These are phyloP conservation scores for Phytophthora pluvialis DNA, from an alignment of 352 stramenopile species.

Conservation along the genomic window DNA sequence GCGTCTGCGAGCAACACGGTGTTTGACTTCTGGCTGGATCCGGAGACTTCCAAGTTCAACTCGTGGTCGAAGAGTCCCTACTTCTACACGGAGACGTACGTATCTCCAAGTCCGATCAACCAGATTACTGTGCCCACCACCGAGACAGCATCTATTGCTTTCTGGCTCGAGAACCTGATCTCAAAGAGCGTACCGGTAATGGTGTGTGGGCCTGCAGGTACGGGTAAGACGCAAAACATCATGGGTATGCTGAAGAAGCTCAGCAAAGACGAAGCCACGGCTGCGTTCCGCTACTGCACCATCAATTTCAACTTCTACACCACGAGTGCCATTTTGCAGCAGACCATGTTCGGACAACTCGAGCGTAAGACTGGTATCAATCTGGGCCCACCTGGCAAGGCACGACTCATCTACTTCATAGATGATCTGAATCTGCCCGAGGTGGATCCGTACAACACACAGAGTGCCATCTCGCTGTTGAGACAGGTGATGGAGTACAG, in stretches of 20 bases:
- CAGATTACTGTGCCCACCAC: conserved; percentile 94
- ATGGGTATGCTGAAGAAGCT: conserved; percentile 95
- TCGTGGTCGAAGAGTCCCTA: conserved; percentile 96
- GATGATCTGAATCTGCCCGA: conserved; percentile 97
- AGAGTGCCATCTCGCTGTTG: conserved; percentile 94
- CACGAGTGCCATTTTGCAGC: conserved; percentile 92
- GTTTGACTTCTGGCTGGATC: conserved; percentile 98
- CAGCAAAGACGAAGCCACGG: conserved; percentile 83
- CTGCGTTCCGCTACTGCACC: conserved; percentile 87
- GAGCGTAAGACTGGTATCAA: conserved; percentile 96
- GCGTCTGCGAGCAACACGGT: conserved; percentile 93
- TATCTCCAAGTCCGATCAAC: conserved; percentile 86
- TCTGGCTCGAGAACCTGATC: conserved; percentile 96
- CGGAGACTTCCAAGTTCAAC: conserved; percentile 91
- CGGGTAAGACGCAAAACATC: conserved; percentile 95
- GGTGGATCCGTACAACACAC: conserved; percentile 96
- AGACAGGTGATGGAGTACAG: conserved; percentile 97
- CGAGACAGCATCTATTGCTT: conserved; percentile 95
- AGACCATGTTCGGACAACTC: conserved; percentile 93
- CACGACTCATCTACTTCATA: conserved; percentile 96
- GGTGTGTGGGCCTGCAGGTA: conserved; percentile 94
- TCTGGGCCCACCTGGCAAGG: conserved; percentile 93
- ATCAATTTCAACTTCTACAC: conserved; percentile 99
- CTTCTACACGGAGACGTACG: conserved; percentile 93
- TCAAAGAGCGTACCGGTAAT: conserved; percentile 92